Percentiles rank a stretch among this genome's conserved stretches.
phyloP scores from a whole-genome alignment of 768 basidiomycete genomes.

The Leccinum olivaceopallidum region DNA sequence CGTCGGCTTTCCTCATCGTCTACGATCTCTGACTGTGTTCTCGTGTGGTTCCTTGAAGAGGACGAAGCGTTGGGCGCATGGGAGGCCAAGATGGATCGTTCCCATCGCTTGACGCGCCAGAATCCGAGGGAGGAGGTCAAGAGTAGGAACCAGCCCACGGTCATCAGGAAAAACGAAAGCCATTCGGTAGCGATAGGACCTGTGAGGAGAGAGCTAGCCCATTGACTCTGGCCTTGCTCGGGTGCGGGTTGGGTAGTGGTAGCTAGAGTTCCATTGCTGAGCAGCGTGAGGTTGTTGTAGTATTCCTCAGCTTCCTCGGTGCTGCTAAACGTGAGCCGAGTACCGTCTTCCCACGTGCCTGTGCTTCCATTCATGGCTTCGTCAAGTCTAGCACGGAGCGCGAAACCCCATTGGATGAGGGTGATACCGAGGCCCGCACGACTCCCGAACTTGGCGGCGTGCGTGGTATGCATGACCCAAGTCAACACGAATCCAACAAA shows the following conservation, averaged over 20 bases:
- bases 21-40: conserved; percentile 28
- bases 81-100: conserved; percentile 69
- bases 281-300: conserved; percentile 31
- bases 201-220: conserved; percentile 43
- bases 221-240: conserved; percentile 21
- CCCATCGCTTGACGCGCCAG: conserved; percentile 91
- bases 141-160: conserved; percentile 84
- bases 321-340: conserved; percentile 43
- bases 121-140: conserved; percentile 89
- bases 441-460: conserved; percentile 90
- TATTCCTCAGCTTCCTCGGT: conserved; percentile 49
- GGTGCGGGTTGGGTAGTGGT: conserved; percentile 10
- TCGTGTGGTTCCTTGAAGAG: conserved; percentile 36
- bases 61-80: conserved; percentile 28
- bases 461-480: conserved; percentile 92
- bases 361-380: conserved; percentile 34
- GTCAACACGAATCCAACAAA: conserved; percentile 93
- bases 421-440: conserved; percentile 96
- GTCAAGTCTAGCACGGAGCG: conserved; percentile 59
- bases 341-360: conserved; percentile 31
- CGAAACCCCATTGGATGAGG: conserved; percentile 93
- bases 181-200: conserved; percentile 85
- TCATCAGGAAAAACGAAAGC: conserved; percentile 95
- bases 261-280: conserved; percentile 30
- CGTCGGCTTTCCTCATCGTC: conserved; percentile 28